These are phyloP conservation scores for Dothideomycetidae sp. DNA, from an alignment of 2,329 filamentous ascomycete genomes.

Conservation along the genomic window DNA sequence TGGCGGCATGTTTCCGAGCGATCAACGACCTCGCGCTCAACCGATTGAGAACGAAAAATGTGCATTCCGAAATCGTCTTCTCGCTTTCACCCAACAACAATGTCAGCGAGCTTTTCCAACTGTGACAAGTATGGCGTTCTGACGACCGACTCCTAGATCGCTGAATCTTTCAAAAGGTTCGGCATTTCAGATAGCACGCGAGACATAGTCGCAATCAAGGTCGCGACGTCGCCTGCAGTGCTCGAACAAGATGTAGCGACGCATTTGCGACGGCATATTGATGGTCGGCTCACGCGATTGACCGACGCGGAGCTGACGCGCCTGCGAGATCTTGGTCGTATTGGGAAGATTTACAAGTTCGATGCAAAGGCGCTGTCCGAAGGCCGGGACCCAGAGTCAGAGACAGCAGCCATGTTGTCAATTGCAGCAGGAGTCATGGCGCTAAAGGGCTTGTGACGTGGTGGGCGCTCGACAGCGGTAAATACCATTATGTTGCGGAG, in stretches of 20 bases:
- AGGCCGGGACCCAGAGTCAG: constrained; percentile 12
- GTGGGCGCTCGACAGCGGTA: too few species aligned
- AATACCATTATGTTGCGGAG: too few species aligned
- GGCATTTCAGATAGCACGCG: constrained; percentile 61
- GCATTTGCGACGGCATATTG: constrained; percentile 48
- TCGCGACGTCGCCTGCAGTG: constrained; percentile 36
- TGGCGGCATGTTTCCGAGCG: constrained; percentile 66
- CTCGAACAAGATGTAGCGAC: constrained; percentile 35
- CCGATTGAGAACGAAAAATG: constrained; percentile 62
- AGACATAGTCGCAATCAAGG: constrained; percentile 66
- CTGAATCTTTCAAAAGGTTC: constrained; percentile 79
- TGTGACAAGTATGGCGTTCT: too few species aligned
- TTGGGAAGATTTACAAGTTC: constrained; percentile 80
- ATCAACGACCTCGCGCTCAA: constrained; percentile 48
- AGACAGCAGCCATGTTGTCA: constrained; percentile 44
- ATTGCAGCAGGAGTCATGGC: constrained; percentile 66
- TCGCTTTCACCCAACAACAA: constrained; percentile 72
- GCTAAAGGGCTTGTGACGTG: constrained; percentile 45
- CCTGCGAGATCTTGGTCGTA: constrained; percentile 50
- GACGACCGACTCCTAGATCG: constrained; percentile 54
- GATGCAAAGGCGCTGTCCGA: constrained; percentile 37
- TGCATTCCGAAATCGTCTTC: constrained; percentile 79
- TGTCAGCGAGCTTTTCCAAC: constrained; percentile 31
- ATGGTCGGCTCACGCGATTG: constrained; percentile 46
- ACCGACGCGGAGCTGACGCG: constrained; percentile 47